Base-by-base conservation (phyloP, 768 basidiomycete genomes). In the Clavulina sp. region DNA sequence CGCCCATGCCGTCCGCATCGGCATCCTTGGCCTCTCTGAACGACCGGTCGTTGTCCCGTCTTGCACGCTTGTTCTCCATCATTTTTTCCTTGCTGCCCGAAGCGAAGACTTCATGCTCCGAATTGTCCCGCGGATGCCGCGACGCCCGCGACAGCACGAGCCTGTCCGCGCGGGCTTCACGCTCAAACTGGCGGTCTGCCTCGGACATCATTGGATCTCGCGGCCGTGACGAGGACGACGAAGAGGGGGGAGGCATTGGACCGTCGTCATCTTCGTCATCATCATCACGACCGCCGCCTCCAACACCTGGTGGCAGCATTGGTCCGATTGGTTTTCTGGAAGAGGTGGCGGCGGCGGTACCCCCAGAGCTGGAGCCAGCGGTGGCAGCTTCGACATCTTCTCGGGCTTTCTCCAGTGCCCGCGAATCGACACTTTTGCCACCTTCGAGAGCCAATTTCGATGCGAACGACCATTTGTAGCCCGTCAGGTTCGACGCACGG, bases 391-490 rank as follows among this genome's bases (percentile, higher is more conserved):
- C 68, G 3, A 88, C 79, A 50, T 76, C 72, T 51, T 73, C 73
- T 24, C 80, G 75, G 1, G 75, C 74, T 18, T 68, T 65, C 13
- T 70, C 72, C n/a, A 86, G 62, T 0, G 78, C 75, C 1, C n/a
- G n/a, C n/a, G n/a, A n/a, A n/a, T n/a, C n/a, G n/a, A n/a, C n/a
- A n/a, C 72, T 72, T 9, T 63, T 64, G 32, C 87, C 82, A 0
- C 70, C 72, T n/a, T 70, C 69, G 19, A 74, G 75, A 2, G 67
- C 60, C n/a, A n/a, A n/a, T 52, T 84, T 83, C 19, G 77, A 73
- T 2, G 81, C 78, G 60, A 92, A 91, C 0, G 77, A 76, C 88
- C 88, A 92, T 66, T 84, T 88, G 65, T 87, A 89, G 0, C 73
- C 77, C 3, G 89, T 92, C 53, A 83, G 78, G 43, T 74, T 69